These are phyloP conservation scores for Talaromyces funiculosus DNA, from an alignment of 2,329 filamentous ascomycete genomes.

Conservation along the genomic window DNA sequence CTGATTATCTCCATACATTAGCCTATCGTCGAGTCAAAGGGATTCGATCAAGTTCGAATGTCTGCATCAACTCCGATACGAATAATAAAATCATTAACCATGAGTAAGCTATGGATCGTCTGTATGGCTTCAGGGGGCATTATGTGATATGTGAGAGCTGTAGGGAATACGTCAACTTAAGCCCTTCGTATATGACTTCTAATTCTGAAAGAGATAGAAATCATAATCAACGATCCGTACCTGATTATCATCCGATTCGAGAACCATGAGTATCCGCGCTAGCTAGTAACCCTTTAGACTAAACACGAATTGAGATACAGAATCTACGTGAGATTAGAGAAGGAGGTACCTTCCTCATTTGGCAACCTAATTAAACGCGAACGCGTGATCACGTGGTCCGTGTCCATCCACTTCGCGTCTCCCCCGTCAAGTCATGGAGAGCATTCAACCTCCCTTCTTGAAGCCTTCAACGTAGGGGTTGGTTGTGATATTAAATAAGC, in stretches of 20 bases:
- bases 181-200: no score
- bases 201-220: no score
- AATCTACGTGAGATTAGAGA: no score
- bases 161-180: no score
- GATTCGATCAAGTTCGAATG: neutral
- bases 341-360: slow-evolving; percentile 15
- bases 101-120: neutral
- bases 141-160: no score
- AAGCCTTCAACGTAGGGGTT: neutral
- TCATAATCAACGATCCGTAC: no score
- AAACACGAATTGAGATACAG: no score
- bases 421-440: slow-evolving; percentile 6
- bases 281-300: no score
- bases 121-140: no score
- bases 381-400: slow-evolving; percentile 33
- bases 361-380: slow-evolving; percentile 18
- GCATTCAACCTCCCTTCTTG: neutral
- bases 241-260: no score
- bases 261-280: no score
- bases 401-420: slow-evolving; percentile 24
- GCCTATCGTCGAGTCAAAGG: neutral
- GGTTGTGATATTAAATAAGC: slow-evolving; percentile 3
- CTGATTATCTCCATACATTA: neutral
- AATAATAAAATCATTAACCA: neutral
- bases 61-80: neutral